Evolutionary conservation across 106 monocot genomes (phyloP).

Genomic region (Dioscorea alata): DNA sequence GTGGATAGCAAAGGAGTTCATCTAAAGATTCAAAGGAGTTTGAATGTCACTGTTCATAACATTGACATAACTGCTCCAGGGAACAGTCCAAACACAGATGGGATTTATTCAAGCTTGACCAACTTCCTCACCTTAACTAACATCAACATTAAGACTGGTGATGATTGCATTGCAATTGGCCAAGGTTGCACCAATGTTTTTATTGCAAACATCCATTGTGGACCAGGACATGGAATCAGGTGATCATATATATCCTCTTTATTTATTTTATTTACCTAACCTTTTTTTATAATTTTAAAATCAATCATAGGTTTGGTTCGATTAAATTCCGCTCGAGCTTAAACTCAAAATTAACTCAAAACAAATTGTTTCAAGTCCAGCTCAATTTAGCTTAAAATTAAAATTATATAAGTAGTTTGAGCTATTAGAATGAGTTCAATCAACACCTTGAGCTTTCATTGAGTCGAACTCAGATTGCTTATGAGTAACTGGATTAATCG

Average conservation of each 20-base stretch:
- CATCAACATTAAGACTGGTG: constrained; percentile 36
- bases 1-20: constrained; percentile 37
- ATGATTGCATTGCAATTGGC: constrained; percentile 56
- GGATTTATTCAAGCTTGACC: constrained; percentile 31
- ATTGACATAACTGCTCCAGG: constrained; percentile 31
- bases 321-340: too few species aligned
- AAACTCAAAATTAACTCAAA: too few species aligned
- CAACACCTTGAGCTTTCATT: too few species aligned
- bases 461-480: too few species aligned
- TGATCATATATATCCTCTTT: neutral
- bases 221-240: constrained; percentile 59
- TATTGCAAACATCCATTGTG: constrained; percentile 24
- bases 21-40: constrained; percentile 18
- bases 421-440: too few species aligned
- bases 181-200: constrained; percentile 16
- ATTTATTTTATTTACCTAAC: neutral
- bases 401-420: too few species aligned
- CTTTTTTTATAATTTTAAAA: too few species aligned
- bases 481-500: too few species aligned
- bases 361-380: too few species aligned
- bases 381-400: too few species aligned
- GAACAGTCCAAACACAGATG: constrained; percentile 60
- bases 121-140: constrained; percentile 10
- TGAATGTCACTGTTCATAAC: constrained; percentile 4
- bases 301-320: too few species aligned